Evolutionary conservation across 768 basidiomycete species (phyloP).

Genomic region (Suillus discolor): DNA sequence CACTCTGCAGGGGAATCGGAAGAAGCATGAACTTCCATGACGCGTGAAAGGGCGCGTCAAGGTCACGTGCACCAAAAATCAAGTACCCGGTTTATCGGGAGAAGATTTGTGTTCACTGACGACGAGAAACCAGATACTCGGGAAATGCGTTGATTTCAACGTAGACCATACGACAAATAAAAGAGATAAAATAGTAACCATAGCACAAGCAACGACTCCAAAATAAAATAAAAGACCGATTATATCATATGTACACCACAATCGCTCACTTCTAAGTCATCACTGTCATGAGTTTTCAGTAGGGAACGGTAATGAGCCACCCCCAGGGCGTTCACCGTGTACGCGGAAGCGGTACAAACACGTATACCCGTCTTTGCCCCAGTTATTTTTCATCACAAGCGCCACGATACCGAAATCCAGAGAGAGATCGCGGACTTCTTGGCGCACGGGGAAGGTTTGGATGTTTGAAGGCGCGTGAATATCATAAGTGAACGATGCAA

Average conservation of each 20-base stretch:
- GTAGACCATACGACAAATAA: slow-evolving; percentile 2
- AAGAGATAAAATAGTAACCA: slow-evolving; percentile 18
- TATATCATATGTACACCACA: slow-evolving; percentile 16
- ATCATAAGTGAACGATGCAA: slow-evolving; percentile 73
- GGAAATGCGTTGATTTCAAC: not conserved
- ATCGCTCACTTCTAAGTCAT: not conserved
- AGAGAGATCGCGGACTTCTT: slow-evolving; percentile 66
- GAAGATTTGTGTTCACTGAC: not conserved
- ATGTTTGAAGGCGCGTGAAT: slow-evolving; percentile 53
- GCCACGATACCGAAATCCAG: slow-evolving; percentile 88
- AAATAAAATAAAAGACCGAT: slow-evolving; percentile 9
- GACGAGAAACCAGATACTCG: not conserved
- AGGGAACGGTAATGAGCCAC: slow-evolving; percentile 39
- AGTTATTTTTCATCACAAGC: slow-evolving; percentile 80
- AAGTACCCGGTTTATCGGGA: not conserved
- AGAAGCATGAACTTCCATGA: not conserved
- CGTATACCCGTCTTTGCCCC: slow-evolving; percentile 82
- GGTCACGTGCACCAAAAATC: not conserved
- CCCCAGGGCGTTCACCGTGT: slow-evolving; percentile 62
- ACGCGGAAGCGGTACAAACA: slow-evolving; percentile 89
- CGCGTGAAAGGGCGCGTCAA: not conserved
- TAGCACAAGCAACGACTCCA: slow-evolving; percentile 26
- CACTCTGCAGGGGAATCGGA: not conserved
- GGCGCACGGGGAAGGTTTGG: slow-evolving; percentile 79
- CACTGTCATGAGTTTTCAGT: slow-evolving; percentile 21